Percentiles rank a stretch among this genome's conserved stretches.
phyloP scores from a whole-genome alignment of 73 alveolate species.

The Symbiodinium natans region DNA sequence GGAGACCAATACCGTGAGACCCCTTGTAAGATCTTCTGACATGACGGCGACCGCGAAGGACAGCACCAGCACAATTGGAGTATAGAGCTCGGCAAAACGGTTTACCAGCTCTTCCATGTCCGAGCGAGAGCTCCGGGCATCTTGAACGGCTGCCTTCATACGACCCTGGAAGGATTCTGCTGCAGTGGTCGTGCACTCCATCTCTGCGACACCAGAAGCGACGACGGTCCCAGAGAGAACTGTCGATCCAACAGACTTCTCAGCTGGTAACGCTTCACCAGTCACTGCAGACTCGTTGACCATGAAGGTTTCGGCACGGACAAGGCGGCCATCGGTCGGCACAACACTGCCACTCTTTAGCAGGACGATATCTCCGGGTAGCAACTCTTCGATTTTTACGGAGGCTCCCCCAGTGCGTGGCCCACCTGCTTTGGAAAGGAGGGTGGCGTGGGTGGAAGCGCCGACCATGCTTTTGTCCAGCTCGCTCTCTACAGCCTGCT shows the following conservation, averaged over 20 bases:
- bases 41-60: slow-evolving; percentile 20
- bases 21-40: slow-evolving; percentile 7
- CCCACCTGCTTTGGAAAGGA: slow-evolving; percentile 11
- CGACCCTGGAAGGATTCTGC: slow-evolving; percentile 76
- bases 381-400: slow-evolving; percentile 33
- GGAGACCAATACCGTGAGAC: slow-evolving; percentile 72
- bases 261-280: slow-evolving; percentile 64
- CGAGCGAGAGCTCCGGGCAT: slow-evolving; percentile 53
- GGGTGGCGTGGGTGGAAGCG: slow-evolving; percentile 61
- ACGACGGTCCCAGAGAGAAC: slow-evolving; percentile 41
- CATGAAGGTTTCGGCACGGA: slow-evolving; percentile 2
- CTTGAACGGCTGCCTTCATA: slow-evolving; percentile 50
- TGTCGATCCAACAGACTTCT: not conserved
- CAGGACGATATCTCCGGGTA: slow-evolving; percentile 34
- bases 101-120: slow-evolving; percentile 83
- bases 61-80: slow-evolving; percentile 39
- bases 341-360: slow-evolving; percentile 44
- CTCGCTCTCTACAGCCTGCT: slow-evolving; percentile 17
- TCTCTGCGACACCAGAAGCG: slow-evolving; percentile 58
- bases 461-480: slow-evolving; percentile 50
- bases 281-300: slow-evolving; percentile 57
- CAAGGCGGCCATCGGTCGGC: slow-evolving; percentile 58
- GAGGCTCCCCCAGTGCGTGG: not conserved
- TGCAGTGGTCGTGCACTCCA: slow-evolving; percentile 59
- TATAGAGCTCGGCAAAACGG: slow-evolving; percentile 67